Evolutionary conservation across 2,329 filamentous ascomycete genomes (phyloP).

Genomic region (Aureobasidium sp.): DNA sequence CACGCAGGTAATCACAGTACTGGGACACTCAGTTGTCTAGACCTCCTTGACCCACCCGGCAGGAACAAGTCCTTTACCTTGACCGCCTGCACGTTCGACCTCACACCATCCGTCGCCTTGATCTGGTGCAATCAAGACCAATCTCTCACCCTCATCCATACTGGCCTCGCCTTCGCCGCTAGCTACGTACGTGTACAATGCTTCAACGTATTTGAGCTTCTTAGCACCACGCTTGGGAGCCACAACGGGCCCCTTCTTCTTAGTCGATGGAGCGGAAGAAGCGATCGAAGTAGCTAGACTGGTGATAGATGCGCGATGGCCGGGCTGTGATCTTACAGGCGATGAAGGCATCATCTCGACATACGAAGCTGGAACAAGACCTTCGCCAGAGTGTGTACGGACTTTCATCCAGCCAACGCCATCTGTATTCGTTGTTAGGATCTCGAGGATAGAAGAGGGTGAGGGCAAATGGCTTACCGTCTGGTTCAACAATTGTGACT

Average conservation of each 20-base stretch:
- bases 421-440: slow-evolving; percentile 59
- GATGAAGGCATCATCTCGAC: slow-evolving; percentile 54
- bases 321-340: not conserved
- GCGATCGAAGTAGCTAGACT: slow-evolving; percentile 51
- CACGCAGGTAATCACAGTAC: not conserved
- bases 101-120: slow-evolving; percentile 93
- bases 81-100: slow-evolving; percentile 72
- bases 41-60: slow-evolving; percentile 84
- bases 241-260: slow-evolving; percentile 87
- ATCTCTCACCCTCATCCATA: slow-evolving; percentile 84
- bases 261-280: slow-evolving; percentile 33
- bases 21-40: slow-evolving; percentile 10
- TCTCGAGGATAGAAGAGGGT: slow-evolving; percentile 9
- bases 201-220: slow-evolving; percentile 68
- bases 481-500: slow-evolving; percentile 70
- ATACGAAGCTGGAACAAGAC: slow-evolving; percentile 81
- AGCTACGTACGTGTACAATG: slow-evolving; percentile 83
- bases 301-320: slow-evolving; percentile 47
- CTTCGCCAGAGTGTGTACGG: slow-evolving; percentile 56
- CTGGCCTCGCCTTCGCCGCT: slow-evolving; percentile 79
- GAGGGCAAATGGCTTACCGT: slow-evolving; percentile 55
- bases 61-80: slow-evolving; percentile 75
- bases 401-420: slow-evolving; percentile 89
- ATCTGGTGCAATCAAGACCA: slow-evolving; percentile 82
- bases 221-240: slow-evolving; percentile 74